Percentiles rank a stretch among this genome's conserved stretches.
phyloP scores from a whole-genome alignment of 2,329 filamentous ascomycete genomes.

The Phaeosphaeria sp. region DNA sequence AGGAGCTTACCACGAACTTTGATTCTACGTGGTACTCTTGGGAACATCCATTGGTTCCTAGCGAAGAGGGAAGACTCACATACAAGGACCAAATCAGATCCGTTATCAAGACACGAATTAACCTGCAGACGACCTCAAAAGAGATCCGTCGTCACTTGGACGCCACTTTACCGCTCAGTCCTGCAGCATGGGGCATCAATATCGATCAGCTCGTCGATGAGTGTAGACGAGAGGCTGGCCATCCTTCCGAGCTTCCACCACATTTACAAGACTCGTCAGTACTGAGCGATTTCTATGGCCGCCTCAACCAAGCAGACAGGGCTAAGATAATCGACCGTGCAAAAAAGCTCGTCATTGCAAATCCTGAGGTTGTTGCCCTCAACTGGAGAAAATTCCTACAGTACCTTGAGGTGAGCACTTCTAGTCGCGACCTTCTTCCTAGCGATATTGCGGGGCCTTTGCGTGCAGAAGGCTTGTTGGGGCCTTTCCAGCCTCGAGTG shows the following conservation, averaged over 20 bases:
- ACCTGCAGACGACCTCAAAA: slow-evolving; percentile 3
- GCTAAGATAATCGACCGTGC: slow-evolving; percentile 21
- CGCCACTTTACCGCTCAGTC: slow-evolving; percentile 11
- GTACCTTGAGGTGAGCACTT: slow-evolving; percentile 21
- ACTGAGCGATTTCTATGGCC: slow-evolving; percentile 31
- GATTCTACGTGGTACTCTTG: slow-evolving; percentile 12
- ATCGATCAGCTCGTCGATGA: slow-evolving; percentile 11
- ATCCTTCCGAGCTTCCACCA: not conserved
- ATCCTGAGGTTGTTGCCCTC: slow-evolving; percentile 18
- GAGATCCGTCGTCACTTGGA: slow-evolving; percentile 9
- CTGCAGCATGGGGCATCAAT: slow-evolving; percentile 23
- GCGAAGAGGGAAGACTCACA: slow-evolving; percentile 22
- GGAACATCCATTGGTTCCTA: slow-evolving; percentile 26
- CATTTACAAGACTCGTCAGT: slow-evolving; percentile 7
- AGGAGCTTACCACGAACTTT: not conserved
- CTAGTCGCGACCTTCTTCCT: slow-evolving; percentile 24
- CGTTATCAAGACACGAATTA: slow-evolving; percentile 16
- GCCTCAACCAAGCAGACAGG: slow-evolving; percentile 19
- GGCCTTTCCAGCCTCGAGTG: slow-evolving; percentile 14
- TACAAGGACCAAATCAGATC: slow-evolving; percentile 22
- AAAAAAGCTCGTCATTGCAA: slow-evolving; percentile 18
- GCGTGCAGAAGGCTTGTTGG: slow-evolving; percentile 25
- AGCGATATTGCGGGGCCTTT: slow-evolving; percentile 34
- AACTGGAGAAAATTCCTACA: slow-evolving; percentile 15
- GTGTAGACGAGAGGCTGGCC: slow-evolving; percentile 11